phyloP scores from a whole-genome alignment of 106 monocot species.

The Narthecium ossifragum region DNA sequence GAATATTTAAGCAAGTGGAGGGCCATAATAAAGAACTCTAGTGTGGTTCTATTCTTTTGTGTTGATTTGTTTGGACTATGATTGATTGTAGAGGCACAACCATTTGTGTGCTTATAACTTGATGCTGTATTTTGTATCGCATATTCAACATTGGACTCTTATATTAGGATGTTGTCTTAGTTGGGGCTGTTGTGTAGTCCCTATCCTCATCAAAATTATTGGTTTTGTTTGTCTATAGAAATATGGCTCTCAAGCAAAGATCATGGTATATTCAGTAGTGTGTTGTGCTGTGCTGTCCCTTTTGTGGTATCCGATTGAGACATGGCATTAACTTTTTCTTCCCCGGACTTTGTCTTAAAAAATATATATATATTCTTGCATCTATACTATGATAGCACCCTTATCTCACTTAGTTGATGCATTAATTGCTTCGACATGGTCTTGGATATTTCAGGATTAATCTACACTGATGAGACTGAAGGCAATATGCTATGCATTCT shows the following conservation, averaged over 20 bases:
- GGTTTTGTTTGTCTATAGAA: not conserved
- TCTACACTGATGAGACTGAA: not conserved
- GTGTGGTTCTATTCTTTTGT: no score
- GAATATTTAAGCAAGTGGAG: no score
- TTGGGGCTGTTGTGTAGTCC: not conserved
- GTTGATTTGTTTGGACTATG: no score
- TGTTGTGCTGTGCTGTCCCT: not conserved
- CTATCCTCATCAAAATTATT: not conserved
- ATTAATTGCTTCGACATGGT: not conserved
- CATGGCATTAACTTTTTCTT: not conserved
- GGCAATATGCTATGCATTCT: not conserved
- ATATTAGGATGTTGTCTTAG: no score
- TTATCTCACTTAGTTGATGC: not conserved
- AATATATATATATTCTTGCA: not conserved
- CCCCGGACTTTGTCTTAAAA: not conserved
- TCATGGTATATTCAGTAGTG: not conserved
- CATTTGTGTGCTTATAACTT: no score
- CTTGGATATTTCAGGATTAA: slow-evolving; percentile 1
- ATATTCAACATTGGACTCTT: no score
- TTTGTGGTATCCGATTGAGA: not conserved
- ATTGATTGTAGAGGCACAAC: no score
- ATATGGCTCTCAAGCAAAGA: not conserved
- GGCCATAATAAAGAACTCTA: no score
- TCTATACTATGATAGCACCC: not conserved
- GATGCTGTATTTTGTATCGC: no score